These are phyloP conservation scores for Trapa incisa DNA, from an alignment of 345 rosid species.

Conservation along the genomic window DNA sequence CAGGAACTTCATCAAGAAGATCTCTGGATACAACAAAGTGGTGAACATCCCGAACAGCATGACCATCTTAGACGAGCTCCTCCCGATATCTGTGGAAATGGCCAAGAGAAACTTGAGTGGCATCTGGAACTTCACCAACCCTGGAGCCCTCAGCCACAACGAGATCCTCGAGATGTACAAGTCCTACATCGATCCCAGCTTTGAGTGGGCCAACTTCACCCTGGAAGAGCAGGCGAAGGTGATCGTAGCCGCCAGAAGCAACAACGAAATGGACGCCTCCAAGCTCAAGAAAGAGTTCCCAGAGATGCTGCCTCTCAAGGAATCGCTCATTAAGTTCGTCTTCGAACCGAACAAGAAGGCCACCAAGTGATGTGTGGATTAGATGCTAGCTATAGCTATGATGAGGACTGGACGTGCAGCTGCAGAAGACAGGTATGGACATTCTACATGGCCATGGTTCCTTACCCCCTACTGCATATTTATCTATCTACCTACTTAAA, in stretches of 20 bases:
- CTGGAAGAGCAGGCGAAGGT: conserved; percentile 41
- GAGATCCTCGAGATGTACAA: conserved; percentile 40
- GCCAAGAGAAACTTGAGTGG: conserved; percentile 34
- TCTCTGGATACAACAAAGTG: conserved; percentile 30
- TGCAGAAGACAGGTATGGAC: no score
- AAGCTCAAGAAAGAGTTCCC: conserved; percentile 35
- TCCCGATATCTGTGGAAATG: conserved; percentile 37
- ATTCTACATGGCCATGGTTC: background rate
- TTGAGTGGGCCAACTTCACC: conserved; percentile 29
- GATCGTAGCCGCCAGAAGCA: conserved; percentile 37
- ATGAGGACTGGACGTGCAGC: no score
- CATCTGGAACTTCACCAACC: conserved; percentile 44
- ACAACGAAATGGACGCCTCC: conserved; percentile 38
- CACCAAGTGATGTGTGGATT: background rate
- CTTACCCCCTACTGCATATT: background rate
- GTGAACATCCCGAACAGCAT: conserved; percentile 23
- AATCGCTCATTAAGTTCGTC: conserved; percentile 29
- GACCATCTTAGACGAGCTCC: conserved; percentile 39
- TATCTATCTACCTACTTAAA: background rate
- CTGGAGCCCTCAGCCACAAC: conserved; percentile 35
- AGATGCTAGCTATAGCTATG: no score
- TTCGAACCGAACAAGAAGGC: conserved; percentile 30
- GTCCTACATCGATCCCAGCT: conserved; percentile 25
- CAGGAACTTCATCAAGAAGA: conserved; percentile 34
- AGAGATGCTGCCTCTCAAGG: conserved; percentile 29